Percentiles rank a stretch among this genome's conserved stretches.
Conservation (phyloP, 371 early-diverging fungal genomes). For the Nosema granulosis region DNA sequence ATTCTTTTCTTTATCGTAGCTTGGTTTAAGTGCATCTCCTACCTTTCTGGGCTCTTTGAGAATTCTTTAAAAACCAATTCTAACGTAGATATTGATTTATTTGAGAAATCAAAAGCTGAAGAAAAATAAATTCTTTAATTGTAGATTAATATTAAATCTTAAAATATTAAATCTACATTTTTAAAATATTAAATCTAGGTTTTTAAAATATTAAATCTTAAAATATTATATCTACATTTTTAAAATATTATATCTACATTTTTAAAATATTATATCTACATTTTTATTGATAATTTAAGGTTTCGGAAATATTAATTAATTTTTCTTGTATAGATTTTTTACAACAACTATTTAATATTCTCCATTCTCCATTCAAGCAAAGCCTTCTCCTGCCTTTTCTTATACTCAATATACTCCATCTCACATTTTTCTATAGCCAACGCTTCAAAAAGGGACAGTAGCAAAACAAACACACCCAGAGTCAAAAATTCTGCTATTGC, state of each 20-base stretch:
- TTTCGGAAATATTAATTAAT: no score
- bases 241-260: no score
- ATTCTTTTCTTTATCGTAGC: constrained; percentile 37
- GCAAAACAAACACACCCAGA: neutral
- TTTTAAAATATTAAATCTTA: no score
- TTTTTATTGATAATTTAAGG: no score
- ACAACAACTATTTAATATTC: no score
- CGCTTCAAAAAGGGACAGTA: constrained; percentile 31
- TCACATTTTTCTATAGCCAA: constrained; percentile 18
- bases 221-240: no score
- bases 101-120: constrained; percentile 25
- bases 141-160: constrained; percentile 19
- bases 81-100: constrained; percentile 60
- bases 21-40: constrained; percentile 62
- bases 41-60: constrained; percentile 62
- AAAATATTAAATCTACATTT: constrained; percentile 2
- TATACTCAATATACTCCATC: constrained; percentile 17
- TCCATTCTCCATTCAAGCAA: no score
- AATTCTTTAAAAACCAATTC: constrained; percentile 52
- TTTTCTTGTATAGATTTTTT: no score
- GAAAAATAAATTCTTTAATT: constrained; percentile 27
- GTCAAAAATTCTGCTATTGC: constrained; percentile 1
- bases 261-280: no score
- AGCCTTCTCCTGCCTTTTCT: neutral
- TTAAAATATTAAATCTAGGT: no score